Conservation (phyloP, 768 basidiomycete genomes). For the Boletus sensibilis region DNA sequence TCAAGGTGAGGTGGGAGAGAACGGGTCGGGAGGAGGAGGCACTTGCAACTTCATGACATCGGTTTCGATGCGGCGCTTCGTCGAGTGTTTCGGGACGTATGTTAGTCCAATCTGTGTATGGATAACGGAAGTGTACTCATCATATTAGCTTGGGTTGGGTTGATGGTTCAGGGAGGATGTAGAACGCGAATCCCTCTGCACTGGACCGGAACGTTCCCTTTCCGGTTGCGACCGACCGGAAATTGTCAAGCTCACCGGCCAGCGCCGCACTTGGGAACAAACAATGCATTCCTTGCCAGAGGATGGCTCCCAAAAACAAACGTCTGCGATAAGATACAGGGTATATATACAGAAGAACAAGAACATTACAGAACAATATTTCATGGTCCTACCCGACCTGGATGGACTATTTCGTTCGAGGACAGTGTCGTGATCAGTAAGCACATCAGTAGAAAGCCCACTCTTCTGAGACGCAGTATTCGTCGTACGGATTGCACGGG, state of each 20-base stretch:
- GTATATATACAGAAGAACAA: conserved; percentile 19
- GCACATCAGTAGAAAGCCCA: conserved; percentile 49
- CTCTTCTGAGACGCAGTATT: conserved; percentile 72
- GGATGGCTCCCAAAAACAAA: conserved; percentile 8
- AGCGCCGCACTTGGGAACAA: neutral
- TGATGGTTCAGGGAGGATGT: conserved; percentile 14
- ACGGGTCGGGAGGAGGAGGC: neutral
- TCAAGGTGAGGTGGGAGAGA: conserved; percentile 11
- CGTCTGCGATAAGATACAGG: conserved; percentile 20
- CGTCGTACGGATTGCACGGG: conserved; percentile 58
- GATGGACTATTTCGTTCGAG: conserved; percentile 3
- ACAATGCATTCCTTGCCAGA: conserved; percentile 18
- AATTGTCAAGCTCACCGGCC: neutral
- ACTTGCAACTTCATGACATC: conserved; percentile 98
- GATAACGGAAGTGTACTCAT: conserved; percentile 48
- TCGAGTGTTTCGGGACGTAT: conserved; percentile 50
- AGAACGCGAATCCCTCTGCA: conserved; percentile 1
- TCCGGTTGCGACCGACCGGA: conserved; percentile 12
- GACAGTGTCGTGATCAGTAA: neutral
- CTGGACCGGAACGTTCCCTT: conserved; percentile 23
- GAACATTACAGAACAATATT: conserved; percentile 6
- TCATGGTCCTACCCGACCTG: conserved; percentile 3
- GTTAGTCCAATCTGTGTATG: conserved; percentile 28
- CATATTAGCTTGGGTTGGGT: conserved; percentile 41
- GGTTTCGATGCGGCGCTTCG: conserved; percentile 95